A percentile compares a stretch with the other conserved stretches of the same genome.
phyloP scores from a whole-genome alignment of 108 stramenopile genomes.

The Bacterosira constricta region DNA sequence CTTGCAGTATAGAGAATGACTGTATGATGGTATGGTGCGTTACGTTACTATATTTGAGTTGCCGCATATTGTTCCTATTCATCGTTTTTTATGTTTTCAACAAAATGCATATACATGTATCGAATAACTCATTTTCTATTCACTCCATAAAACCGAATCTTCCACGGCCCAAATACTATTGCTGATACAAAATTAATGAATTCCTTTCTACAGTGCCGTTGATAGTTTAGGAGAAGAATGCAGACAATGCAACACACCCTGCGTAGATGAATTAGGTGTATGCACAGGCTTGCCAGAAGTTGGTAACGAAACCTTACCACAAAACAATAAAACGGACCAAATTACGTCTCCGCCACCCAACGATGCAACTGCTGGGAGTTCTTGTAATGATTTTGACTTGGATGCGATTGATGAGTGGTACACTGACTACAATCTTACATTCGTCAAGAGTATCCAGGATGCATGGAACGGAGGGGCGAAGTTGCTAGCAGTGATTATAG shows the following conservation, averaged over 20 bases:
- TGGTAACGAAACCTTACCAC: neutral
- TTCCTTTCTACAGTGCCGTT: conserved; percentile 18
- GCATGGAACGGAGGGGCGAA: conserved; percentile 61
- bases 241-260: conserved; percentile 40
- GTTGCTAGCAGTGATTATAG: conserved; percentile 51
- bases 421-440: conserved; percentile 46
- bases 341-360: neutral
- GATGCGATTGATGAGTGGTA: conserved; percentile 38
- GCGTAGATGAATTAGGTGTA: conserved; percentile 21
- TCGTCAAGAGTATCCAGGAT: conserved; percentile 44
- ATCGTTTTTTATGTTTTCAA: neutral
- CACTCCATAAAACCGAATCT: too few species aligned
- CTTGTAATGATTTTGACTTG: conserved; percentile 44
- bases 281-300: conserved; percentile 44
- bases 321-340: conserved; percentile 1
- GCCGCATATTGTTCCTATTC: too few species aligned
- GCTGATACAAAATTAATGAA: too few species aligned
- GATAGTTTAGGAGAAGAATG: conserved; percentile 40
- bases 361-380: conserved; percentile 1
- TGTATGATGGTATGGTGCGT: conserved; percentile 20
- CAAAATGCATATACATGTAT: neutral
- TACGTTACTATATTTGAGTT: too few species aligned
- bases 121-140: neutral
- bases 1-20: conserved; percentile 20
- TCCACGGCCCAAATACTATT: neutral